Conservation (phyloP, 2,329 filamentous ascomycete species). For the Aphanocladium album region DNA sequence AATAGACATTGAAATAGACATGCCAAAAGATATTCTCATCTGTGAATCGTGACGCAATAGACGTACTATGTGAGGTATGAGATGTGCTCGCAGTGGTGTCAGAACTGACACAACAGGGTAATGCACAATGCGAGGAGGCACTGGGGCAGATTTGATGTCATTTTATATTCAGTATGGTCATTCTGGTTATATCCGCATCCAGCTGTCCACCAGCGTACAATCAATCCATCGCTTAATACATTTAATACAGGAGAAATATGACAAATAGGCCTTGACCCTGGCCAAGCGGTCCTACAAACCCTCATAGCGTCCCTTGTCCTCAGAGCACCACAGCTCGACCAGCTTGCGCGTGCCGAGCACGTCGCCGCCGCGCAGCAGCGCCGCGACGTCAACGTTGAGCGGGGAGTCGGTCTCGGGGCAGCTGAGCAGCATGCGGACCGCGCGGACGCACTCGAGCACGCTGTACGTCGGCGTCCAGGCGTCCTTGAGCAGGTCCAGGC, state of each 20-base stretch:
- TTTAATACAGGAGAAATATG: neutral
- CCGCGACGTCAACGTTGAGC: constrained; percentile 73
- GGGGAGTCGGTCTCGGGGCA: constrained; percentile 69
- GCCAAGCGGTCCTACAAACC: too few species aligned
- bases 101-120: too few species aligned
- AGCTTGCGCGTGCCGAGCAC: constrained; percentile 61
- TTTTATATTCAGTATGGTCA: neutral
- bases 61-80: too few species aligned
- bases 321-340: constrained; percentile 63
- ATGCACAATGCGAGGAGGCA: too few species aligned
- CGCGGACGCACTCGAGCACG: constrained; percentile 67
- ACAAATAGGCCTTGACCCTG: neutral
- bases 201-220: neutral
- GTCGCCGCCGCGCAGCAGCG: constrained; percentile 64
- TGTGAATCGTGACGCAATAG: too few species aligned
- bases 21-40: too few species aligned
- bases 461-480: constrained; percentile 85
- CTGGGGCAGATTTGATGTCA: too few species aligned
- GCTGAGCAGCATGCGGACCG: constrained; percentile 60
- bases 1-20: constrained; percentile 7
- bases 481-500: constrained; percentile 76
- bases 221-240: constrained; percentile 5
- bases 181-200: neutral
- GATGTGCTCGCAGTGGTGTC: too few species aligned
- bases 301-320: constrained; percentile 31